Evolutionary conservation across 257 asterid species (phyloP), one percentile per base, ranked within the genome.

Genomic region (Fraxinus anomala): DNA sequence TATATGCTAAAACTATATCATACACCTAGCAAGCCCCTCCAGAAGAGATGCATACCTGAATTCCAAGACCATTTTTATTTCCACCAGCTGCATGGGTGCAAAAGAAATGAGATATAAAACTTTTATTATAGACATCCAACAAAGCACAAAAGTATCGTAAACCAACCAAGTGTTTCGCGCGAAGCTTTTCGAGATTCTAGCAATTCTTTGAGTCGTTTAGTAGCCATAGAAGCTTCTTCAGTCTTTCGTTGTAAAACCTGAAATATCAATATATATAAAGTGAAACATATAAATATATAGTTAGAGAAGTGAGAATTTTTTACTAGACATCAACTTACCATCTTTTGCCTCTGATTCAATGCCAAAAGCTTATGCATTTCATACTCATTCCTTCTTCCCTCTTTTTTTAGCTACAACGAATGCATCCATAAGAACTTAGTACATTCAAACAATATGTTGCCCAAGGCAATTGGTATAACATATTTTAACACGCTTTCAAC

Each of bases 301-400:
- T 74, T 24, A 65, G 39, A 73, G 19, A 80, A 63, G 7, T 49
- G 42, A n/a, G 69, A 61, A 17, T 26, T 61, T 13, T 6, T 56
- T 68, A 36, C 44, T n/a, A 26, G 76, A 73, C 31, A 39, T 4
- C 23, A 56, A 24, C 69, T 82, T 83, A 96, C 99, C 98, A 89
- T 89, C 84, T 96, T 96, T 88, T 96, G 99, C 88, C 99, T 88
- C 86, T 93, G 99, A 89, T 96, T 96, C 76, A 96, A 91, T 37
- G 99, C 97, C 84, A 91, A 71, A 73, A 96, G 89, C 88, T 96
- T 96, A 77, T 93, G 99, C 99, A 93, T 86, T 93, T 96, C 99
- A 87, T 96, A 96, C 80, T 96, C 99, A 56, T 96, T 96, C 85
- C 99, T 87, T 77, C 99, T 87, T 54, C 99, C 98, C 86, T 96